Evolutionary conservation across 139 green algal species (phyloP).

Genomic region (Chlamydomonas applanata): DNA sequence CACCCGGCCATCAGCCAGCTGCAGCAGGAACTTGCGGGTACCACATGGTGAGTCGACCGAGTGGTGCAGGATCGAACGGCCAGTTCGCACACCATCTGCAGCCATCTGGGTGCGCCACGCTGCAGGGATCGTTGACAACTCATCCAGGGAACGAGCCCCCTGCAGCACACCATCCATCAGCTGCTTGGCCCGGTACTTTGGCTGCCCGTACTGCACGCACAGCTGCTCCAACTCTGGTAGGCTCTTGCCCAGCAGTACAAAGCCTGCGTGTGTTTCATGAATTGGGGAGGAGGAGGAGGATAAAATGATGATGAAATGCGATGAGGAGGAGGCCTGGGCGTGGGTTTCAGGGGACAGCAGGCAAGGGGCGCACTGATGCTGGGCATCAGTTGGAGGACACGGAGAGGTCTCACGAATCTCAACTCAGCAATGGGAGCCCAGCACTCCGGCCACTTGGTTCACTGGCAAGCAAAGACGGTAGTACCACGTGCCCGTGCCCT

Average conservation of each 20-base stretch:
- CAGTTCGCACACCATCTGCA: conserved; percentile 51
- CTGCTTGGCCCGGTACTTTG: conserved; percentile 68
- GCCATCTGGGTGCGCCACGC: conserved; percentile 50
- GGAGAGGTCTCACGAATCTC: too few relatives aligned
- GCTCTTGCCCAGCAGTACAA: conserved; percentile 55
- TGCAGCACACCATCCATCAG: conserved; percentile 64
- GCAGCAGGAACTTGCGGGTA: conserved; percentile 91
- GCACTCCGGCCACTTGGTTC: too few relatives aligned
- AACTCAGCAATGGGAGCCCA: too few relatives aligned
- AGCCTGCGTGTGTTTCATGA: too few relatives aligned
- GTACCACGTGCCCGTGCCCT: too few relatives aligned
- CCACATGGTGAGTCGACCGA: conserved; percentile 36
- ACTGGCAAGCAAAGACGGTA: too few relatives aligned
- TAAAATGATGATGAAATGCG: too few relatives aligned
- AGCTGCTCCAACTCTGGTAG: conserved; percentile 55
- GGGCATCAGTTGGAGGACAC: too few relatives aligned
- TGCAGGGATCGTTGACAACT: conserved; percentile 67
- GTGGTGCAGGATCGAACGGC: conserved; percentile 69
- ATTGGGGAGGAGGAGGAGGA: too few relatives aligned
- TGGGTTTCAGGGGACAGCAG: too few relatives aligned
- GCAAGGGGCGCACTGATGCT: too few relatives aligned
- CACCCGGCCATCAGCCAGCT: conserved; percentile 82
- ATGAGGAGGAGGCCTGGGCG: too few relatives aligned
- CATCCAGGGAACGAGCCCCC: conserved; percentile 48
- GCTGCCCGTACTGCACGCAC: conserved; percentile 42